Percentiles rank a stretch among this genome's conserved stretches.
Conservation (phyloP, 257 asterid species). For the Solanum tacnaense region DNA sequence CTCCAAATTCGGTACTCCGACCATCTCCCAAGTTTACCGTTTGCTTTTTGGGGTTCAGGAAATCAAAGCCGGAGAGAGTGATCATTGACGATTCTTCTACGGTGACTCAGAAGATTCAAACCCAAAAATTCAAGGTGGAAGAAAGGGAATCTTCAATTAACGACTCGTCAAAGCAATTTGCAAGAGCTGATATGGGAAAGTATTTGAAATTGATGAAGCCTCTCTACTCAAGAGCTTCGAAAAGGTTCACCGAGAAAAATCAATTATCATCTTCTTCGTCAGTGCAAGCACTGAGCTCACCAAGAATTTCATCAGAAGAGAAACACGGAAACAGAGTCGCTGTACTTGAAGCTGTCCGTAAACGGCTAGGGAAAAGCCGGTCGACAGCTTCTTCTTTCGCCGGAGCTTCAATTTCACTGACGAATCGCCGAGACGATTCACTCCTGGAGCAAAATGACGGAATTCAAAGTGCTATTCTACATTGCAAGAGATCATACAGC, state of each 20-base stretch:
- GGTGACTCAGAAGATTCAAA: conserved; percentile 1
- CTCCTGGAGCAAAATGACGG: conserved; percentile 40
- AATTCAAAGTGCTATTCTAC: conserved; percentile 66
- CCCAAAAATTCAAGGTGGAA: not conserved
- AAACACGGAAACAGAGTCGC: conserved; percentile 27
- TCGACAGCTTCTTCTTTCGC: conserved; percentile 38
- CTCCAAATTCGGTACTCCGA: conserved; percentile 41
- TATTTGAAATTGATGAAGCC: conserved; percentile 59
- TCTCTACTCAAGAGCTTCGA: conserved; percentile 36
- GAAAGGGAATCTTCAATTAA: not conserved
- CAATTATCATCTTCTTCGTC: conserved; percentile 39
- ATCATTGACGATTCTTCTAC: conserved; percentile 4
- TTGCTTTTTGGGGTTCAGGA: conserved; percentile 43
- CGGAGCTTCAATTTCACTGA: conserved; percentile 15
- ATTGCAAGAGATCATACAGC: conserved; percentile 67
- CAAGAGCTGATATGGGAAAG: conserved; percentile 26
- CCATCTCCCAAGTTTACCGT: conserved; percentile 49
- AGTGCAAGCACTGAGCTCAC: conserved; percentile 19
- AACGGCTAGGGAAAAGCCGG: conserved; percentile 54
- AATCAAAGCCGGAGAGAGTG: conserved; percentile 27
- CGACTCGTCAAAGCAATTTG: conserved; percentile 9
- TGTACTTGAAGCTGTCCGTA: conserved; percentile 33
- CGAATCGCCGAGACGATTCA: conserved; percentile 50
- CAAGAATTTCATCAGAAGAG: conserved; percentile 31
- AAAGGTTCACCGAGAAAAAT: conserved; percentile 26